Evolutionary conservation across 306 rosid genomes (phyloP).

Genomic region (Medicago truncatula): MtrunA17r5.0-ANR NC_053045.1:64419001-64419500

Average conservation of each 20-base stretch:
- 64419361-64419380: constrained; percentile 34
- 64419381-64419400: constrained; percentile 38
- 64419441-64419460: constrained; percentile 92
- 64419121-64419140: constrained; percentile 10
- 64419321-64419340: constrained; percentile 43
- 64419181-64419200: constrained; percentile 20
- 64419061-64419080: constrained; percentile 99
- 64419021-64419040: constrained; percentile 94
- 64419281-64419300: constrained; percentile 81
- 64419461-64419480: constrained; percentile 90
- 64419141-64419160: neutral
- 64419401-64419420: constrained; percentile 38
- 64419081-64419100: constrained; percentile 46
- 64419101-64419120: constrained; percentile 9
- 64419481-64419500: constrained; percentile 93
- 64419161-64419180: constrained; percentile 31
- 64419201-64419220: constrained; percentile 77
- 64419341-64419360: constrained; percentile 35
- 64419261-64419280: constrained; percentile 91
- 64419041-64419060: constrained; percentile 98
- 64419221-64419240: constrained; percentile 96
- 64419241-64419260: constrained; percentile 84
- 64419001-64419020: constrained; percentile 96
- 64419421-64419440: constrained; percentile 85
- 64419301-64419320: constrained; percentile 90